phyloP scores from a whole-genome alignment of 306 rosid species.

The Canavalia gladiata region DNA sequence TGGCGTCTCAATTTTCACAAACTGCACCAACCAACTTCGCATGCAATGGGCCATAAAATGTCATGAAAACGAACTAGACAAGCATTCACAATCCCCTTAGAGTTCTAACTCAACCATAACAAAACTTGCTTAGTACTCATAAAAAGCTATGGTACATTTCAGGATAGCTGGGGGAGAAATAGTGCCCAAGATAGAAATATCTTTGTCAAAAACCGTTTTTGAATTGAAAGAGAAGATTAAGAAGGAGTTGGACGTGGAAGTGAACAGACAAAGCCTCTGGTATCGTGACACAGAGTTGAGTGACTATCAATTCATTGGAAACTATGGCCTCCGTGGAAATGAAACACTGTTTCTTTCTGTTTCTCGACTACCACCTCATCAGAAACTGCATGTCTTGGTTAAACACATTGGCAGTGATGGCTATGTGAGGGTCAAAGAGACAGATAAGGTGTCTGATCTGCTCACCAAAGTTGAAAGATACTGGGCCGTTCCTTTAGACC shows the following conservation, averaged over 20 bases:
- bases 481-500: conserved; percentile 43
- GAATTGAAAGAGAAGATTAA: conserved; percentile 49
- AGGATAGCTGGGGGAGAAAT: conserved; percentile 44
- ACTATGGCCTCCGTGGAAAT: not conserved
- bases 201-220: not conserved
- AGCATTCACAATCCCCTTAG: conserved; percentile 1
- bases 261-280: conserved; percentile 50
- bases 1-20: conserved; percentile 38
- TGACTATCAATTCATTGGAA: not conserved
- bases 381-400: conserved; percentile 44
- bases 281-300: conserved; percentile 8
- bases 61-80: conserved; percentile 16
- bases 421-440: conserved; percentile 49
- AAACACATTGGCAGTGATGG: not conserved
- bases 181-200: conserved; percentile 42
- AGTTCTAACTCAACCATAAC: not conserved
- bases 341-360: conserved; percentile 46
- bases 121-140: not conserved
- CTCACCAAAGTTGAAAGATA: conserved; percentile 37
- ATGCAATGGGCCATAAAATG: conserved; percentile 30
- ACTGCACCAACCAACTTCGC: not conserved
- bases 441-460: conserved; percentile 43
- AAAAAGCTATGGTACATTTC: conserved; percentile 24
- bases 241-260: conserved; percentile 29
- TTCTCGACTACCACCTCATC: not conserved